Conservation (phyloP, 2,329 filamentous ascomycete species). For the Amphichorda felina region DNA sequence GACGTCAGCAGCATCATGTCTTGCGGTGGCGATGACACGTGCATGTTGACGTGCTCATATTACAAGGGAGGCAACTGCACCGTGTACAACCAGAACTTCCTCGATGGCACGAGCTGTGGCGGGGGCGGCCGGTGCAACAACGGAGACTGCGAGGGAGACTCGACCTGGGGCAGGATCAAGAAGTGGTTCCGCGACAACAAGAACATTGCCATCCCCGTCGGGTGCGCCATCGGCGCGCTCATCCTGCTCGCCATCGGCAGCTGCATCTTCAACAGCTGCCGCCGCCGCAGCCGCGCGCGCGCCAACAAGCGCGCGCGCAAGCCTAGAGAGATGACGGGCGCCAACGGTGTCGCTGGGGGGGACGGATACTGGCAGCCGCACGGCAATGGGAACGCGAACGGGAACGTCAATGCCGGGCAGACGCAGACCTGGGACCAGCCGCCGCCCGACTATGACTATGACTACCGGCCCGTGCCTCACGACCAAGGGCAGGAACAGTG, state of each 20-base stretch:
- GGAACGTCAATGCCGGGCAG: too few relatives aligned
- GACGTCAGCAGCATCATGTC: constrained; percentile 74
- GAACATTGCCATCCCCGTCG: constrained; percentile 71
- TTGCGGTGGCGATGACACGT: constrained; percentile 57
- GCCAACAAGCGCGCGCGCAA: constrained; percentile 8
- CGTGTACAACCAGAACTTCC: constrained; percentile 76
- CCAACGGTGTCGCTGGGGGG: background rate
- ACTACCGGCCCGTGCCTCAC: background rate
- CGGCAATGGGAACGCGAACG: background rate
- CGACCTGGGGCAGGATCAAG: constrained; percentile 56
- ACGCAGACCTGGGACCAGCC: background rate
- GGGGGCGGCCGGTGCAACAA: constrained; percentile 71
- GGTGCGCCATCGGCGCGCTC: constrained; percentile 61
- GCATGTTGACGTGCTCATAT: constrained; percentile 64
- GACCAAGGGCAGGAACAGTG: constrained; percentile 4
- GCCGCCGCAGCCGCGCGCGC: constrained; percentile 9
- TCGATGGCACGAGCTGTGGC: constrained; percentile 80
- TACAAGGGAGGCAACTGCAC: constrained; percentile 58
- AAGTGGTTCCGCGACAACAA: constrained; percentile 71
- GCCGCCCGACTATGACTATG: background rate
- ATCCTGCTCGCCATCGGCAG: constrained; percentile 45
- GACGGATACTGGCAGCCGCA: too few relatives aligned
- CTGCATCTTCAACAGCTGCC: constrained; percentile 45
- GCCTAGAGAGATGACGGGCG: constrained; percentile 9
- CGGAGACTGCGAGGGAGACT: constrained; percentile 64